A percentile compares a stretch with the other conserved stretches of the same genome.
phyloP scores from a whole-genome alignment of 495 filamentous ascomycete genomes.

The Aspergillus mulundensis region DNA sequence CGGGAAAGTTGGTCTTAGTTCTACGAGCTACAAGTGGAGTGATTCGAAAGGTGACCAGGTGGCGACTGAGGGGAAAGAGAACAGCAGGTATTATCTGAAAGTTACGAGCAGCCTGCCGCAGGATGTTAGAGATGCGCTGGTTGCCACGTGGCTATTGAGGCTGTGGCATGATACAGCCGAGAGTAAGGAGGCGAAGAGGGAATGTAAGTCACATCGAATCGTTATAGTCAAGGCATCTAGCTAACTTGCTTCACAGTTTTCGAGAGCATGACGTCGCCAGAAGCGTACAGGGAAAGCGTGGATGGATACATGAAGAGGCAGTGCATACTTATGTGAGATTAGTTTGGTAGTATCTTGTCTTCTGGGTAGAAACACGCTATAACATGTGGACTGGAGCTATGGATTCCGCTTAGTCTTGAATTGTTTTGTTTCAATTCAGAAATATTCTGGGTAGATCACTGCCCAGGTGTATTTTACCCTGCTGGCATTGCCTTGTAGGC shows the following conservation, averaged over 20 bases:
- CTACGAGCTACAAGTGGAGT: constrained; percentile 11
- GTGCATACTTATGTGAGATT: not conserved
- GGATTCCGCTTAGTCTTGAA: too few species aligned
- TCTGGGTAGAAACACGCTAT: not conserved
- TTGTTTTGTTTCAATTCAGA: too few species aligned
- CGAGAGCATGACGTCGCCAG: not conserved
- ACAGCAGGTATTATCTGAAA: constrained; percentile 5
- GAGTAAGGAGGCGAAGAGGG: constrained; percentile 16
- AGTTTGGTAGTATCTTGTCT: not conserved
- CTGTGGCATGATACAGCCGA: constrained; percentile 19
- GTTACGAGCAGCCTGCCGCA: constrained; percentile 9
- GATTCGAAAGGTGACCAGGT: constrained; percentile 8
- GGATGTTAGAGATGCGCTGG: constrained; percentile 16
- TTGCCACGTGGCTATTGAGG: constrained; percentile 16
- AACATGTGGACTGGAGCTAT: not conserved
- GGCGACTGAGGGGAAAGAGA: constrained; percentile 8
- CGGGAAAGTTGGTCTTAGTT: constrained; percentile 2
- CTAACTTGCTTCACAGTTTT: not conserved
- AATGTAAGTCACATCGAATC: constrained; percentile 4
- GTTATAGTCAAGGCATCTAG: too few species aligned
- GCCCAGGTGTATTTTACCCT: too few species aligned
- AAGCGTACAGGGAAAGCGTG: not conserved
- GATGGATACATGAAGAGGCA: not conserved
- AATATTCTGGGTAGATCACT: too few species aligned
- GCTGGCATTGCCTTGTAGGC: too few species aligned